Evolutionary conservation across 306 rosid genomes (phyloP), one percentile per base, ranked within the genome.

Genomic region (Cucurbita maxima): DNA sequence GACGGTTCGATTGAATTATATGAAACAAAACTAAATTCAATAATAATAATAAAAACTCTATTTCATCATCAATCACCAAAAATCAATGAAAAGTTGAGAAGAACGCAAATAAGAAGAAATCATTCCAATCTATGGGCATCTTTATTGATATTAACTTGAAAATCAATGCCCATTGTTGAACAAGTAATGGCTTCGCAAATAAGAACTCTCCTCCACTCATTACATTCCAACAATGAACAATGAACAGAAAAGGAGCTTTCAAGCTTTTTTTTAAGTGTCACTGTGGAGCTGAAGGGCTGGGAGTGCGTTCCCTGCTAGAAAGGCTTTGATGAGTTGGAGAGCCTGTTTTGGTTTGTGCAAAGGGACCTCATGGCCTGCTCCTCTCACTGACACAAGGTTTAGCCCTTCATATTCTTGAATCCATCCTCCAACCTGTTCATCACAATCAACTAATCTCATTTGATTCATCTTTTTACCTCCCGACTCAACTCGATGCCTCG

Each of bases 361-460:
- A 76, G 98, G 90, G 69, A 93, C 98, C 86, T 93, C 97, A 22
- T 90, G 98, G 19, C 98, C 98, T 40, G 97, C 98, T 75, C 98
- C 98, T 72, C 98, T 83, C 72, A 90, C 90, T 0, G 82, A 74
- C 53, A 90, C 97, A 75, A 93, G 89, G 14, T 88, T 93, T 38
- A 93, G 83, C 54, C 98, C 98, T 36, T 43, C 85, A 74, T 93
- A 93, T 80, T 88, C 98, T 78, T 93, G 92, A 3, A 83, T 90
- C 97, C 98, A 93, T 73, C 98, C 97, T 80, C 97, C 98, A 58
- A 93, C 98, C 98, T 93, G 86, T 74, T 22, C 44, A 36, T 11
- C n/a, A 22, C 20, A 15, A 44, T 2, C 40, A 25, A 25, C 4
- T 14, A 4, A 40, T 56, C 8, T 8, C n/a, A 10, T 55, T 55